Conservation (phyloP, 179 eudicot species). For the Beta lomatogona region DNA sequence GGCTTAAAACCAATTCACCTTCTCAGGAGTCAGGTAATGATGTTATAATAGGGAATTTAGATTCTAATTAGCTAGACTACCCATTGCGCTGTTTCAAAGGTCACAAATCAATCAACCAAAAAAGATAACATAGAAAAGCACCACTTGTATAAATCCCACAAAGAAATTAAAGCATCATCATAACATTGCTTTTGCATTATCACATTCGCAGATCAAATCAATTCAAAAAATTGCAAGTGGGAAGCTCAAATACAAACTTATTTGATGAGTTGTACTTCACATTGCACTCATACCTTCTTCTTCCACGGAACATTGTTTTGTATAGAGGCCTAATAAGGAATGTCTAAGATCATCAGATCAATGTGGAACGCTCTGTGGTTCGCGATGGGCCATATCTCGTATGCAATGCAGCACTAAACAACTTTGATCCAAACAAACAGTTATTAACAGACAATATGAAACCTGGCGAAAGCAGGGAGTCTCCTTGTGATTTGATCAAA, state of each 20-base stretch:
- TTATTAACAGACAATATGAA: constrained; percentile 8
- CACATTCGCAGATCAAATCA: neutral
- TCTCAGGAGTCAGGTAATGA: too few species aligned
- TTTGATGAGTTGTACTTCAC: constrained; percentile 9
- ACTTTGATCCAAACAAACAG: neutral
- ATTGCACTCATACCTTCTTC: neutral
- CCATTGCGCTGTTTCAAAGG: neutral
- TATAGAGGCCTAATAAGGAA: neutral
- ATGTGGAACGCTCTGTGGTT: neutral
- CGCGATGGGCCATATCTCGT: neutral
- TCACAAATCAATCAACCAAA: neutral
- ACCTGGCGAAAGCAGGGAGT: neutral
- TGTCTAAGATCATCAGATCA: neutral
- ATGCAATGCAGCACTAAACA: neutral
- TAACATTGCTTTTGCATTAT: neutral
- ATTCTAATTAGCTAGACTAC: neutral
- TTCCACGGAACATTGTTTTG: too few species aligned
- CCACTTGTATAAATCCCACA: neutral
- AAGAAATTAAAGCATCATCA: neutral
- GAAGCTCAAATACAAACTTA: constrained; percentile 6
- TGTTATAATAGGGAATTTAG: too few species aligned
- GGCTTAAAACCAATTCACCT: too few species aligned
- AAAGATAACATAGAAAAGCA: constrained; percentile 9
- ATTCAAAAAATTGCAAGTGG: constrained; percentile 2
- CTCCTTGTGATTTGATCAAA: neutral